These are phyloP conservation scores for Solanum hybrid DNA, from an alignment of 305 asterid species.

Conservation along the genomic window DNA sequence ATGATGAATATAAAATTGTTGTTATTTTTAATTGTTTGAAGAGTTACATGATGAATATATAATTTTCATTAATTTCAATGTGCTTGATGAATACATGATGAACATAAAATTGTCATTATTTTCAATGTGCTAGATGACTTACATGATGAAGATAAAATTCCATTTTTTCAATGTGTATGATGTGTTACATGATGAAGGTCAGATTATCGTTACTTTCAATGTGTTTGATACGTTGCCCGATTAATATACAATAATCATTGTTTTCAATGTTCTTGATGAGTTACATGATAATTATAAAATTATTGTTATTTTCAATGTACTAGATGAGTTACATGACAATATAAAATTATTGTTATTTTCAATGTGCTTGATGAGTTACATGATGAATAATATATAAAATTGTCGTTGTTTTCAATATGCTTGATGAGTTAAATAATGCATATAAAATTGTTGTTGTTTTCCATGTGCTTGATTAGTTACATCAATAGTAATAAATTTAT, in stretches of 20 bases:
- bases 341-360: neutral
- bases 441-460: too few species aligned
- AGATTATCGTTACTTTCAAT: too few species aligned
- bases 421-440: neutral
- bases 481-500: too few species aligned
- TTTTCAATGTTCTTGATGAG: neutral
- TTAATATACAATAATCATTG: neutral
- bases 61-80: too few species aligned
- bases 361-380: neutral
- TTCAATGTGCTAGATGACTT: neutral
- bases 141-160: neutral
- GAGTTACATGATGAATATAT: too few species aligned
- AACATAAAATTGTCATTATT: too few species aligned
- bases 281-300: neutral
- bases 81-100: neutral
- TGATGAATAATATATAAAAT: too few species aligned
- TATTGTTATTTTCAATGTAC: neutral
- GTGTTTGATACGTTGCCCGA: neutral
- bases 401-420: neutral
- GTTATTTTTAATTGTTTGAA: too few species aligned
- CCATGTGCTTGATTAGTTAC: neutral
- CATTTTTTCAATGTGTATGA: too few species aligned
- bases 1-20: too few species aligned
- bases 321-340: neutral
- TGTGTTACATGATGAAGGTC: too few species aligned